These are phyloP conservation scores for Staphylotrichum longicolle DNA, from an alignment of 495 filamentous ascomycete genomes.

Conservation along the genomic window DNA sequence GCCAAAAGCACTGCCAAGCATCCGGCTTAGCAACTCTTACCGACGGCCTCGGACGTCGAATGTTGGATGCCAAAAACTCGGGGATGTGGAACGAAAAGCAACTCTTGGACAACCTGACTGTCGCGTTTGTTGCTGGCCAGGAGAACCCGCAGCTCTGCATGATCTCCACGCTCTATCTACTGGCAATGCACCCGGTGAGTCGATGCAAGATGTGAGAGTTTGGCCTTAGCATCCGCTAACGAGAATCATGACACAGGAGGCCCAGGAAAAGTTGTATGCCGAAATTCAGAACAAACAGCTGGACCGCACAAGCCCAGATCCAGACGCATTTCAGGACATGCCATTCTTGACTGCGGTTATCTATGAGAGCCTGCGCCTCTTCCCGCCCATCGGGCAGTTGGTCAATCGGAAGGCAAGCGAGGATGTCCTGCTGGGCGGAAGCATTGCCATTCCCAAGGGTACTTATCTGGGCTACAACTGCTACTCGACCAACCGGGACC, in stretches of 20 bases:
- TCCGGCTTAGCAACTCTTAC: not conserved
- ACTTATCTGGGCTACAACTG: slow-evolving; percentile 25
- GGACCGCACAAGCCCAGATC: not conserved
- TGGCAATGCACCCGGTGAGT: slow-evolving; percentile 33
- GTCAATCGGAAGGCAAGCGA: slow-evolving; percentile 33
- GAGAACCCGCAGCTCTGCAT: slow-evolving; percentile 42
- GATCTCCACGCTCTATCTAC: slow-evolving; percentile 35
- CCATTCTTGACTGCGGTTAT: slow-evolving; percentile 21
- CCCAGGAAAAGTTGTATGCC: slow-evolving; percentile 11
- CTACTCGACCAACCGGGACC: slow-evolving; percentile 25
- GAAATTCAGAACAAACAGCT: slow-evolving; percentile 9
- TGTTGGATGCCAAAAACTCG: slow-evolving; percentile 18
- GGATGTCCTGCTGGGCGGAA: slow-evolving; percentile 30
- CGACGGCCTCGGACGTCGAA: slow-evolving; percentile 16
- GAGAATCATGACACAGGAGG: slow-evolving; percentile 2
- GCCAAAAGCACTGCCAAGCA: slow-evolving; percentile 1
- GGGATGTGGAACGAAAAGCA: slow-evolving; percentile 25
- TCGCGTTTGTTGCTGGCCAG: slow-evolving; percentile 39
- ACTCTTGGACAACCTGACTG: slow-evolving; percentile 38
- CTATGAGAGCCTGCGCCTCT: slow-evolving; percentile 38
- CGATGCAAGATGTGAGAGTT: not conserved
- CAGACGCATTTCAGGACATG: slow-evolving; percentile 14
- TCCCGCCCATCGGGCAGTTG: slow-evolving; percentile 39
- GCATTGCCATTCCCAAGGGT: slow-evolving; percentile 22
- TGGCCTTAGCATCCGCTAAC: not conserved